These are phyloP conservation scores for Macrophomina tecta DNA, from an alignment of 2,329 filamentous ascomycete genomes.

Conservation along the genomic window DNA sequence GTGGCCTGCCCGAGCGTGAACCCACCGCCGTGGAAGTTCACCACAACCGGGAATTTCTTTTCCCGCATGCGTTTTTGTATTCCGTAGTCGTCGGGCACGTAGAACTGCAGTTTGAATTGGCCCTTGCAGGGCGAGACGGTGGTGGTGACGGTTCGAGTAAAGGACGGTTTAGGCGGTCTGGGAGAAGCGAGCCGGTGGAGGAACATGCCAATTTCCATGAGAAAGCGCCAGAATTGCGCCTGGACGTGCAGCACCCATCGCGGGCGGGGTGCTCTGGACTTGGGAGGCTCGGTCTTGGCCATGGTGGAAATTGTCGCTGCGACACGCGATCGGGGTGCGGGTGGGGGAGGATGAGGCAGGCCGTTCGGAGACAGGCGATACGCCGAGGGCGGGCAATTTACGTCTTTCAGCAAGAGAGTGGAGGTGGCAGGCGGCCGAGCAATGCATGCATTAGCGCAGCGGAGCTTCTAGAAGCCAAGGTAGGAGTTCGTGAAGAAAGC, in stretches of 20 bases:
- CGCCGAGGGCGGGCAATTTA: slow-evolving; percentile 1
- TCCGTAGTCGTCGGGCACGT: slow-evolving; percentile 61
- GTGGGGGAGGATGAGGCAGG: background rate
- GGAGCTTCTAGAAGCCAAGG: background rate
- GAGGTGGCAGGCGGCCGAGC: background rate
- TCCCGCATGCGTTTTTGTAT: slow-evolving; percentile 49
- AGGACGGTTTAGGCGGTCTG: slow-evolving; percentile 65
- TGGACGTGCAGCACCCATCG: slow-evolving; percentile 68
- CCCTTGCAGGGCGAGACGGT: slow-evolving; percentile 54
- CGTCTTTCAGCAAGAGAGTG: slow-evolving; percentile 3
- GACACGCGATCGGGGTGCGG: background rate
- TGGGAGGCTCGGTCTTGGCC: slow-evolving; percentile 12
- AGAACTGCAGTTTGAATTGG: slow-evolving; percentile 64
- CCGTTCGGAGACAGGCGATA: background rate
- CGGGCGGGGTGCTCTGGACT: slow-evolving; percentile 39
- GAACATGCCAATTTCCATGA: slow-evolving; percentile 73
- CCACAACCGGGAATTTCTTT: slow-evolving; percentile 61
- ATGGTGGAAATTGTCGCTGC: background rate
- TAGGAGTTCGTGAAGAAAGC: slow-evolving; percentile 2
- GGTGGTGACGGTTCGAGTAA: slow-evolving; percentile 62
- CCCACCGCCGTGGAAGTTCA: slow-evolving; percentile 70
- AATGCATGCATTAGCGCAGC: background rate
- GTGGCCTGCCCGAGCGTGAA: slow-evolving; percentile 65
- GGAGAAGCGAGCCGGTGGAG: slow-evolving; percentile 68
- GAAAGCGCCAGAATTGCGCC: slow-evolving; percentile 69